Evolutionary conservation across 768 basidiomycete genomes (phyloP).

Genomic region (Cantharellus anzutake): DNA sequence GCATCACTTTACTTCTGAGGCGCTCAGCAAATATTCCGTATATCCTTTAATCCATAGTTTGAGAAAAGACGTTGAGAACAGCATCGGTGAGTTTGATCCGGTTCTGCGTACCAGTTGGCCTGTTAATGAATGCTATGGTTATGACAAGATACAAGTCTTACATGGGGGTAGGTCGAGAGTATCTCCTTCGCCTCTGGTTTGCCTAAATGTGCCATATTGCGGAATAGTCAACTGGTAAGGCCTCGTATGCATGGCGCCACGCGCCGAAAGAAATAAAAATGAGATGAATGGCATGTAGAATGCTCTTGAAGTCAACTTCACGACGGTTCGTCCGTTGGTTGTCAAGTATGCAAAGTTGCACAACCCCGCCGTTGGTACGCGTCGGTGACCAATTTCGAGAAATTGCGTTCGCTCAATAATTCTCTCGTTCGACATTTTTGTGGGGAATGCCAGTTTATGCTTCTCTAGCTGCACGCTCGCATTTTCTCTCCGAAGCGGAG

Average conservation of each 20-base stretch:
- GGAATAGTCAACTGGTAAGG: conserved; percentile 35
- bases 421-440: neutral
- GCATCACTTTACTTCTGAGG: neutral
- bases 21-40: conserved; percentile 18
- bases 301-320: conserved; percentile 67
- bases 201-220: conserved; percentile 1
- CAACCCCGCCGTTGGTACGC: conserved; percentile 36
- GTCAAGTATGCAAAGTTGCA: conserved; percentile 52
- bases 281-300: conserved; percentile 16
- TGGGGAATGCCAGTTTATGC: conserved; percentile 30
- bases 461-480: conserved; percentile 57
- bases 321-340: conserved; percentile 58
- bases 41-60: conserved; percentile 65
- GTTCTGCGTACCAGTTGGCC: neutral
- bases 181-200: conserved; percentile 1
- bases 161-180: conserved; percentile 48
- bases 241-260: neutral
- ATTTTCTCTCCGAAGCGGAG: conserved; percentile 53
- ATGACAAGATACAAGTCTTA: conserved; percentile 44
- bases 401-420: no score
- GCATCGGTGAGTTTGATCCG: conserved; percentile 12
- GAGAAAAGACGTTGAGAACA: conserved; percentile 37
- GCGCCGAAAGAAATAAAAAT: neutral
- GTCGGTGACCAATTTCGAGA: no score
- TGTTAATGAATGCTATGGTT: neutral